A percentile compares a stretch with the other conserved stretches of the same genome.
phyloP scores from a whole-genome alignment of 345 rosid species.

The Carallia brachiata region DNA sequence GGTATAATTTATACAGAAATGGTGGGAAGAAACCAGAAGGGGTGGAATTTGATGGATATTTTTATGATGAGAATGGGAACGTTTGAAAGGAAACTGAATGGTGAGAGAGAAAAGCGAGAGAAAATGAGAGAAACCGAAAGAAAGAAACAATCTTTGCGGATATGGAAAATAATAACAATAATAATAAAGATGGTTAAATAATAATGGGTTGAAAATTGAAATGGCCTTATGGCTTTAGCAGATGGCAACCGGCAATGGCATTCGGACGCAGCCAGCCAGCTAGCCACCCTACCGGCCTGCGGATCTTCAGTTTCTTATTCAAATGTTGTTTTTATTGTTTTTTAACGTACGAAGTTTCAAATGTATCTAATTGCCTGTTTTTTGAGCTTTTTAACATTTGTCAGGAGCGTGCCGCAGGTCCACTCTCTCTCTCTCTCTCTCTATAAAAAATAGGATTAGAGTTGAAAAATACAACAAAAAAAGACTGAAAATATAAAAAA shows the following conservation, averaged over 20 bases:
- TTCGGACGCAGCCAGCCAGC: slow-evolving; percentile 4
- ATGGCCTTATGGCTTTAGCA: no score
- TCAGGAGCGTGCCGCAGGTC: no score
- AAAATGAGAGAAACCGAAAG: neutral
- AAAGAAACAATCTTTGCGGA: neutral
- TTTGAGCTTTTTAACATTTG: no score
- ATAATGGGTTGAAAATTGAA: no score
- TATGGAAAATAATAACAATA: no score
- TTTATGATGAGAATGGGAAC: neutral
- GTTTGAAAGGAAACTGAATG: slow-evolving; percentile 4
- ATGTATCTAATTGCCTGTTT: neutral
- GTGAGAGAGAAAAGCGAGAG: slow-evolving; percentile 1
- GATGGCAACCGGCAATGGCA: neutral
- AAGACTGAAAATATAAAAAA: no score
- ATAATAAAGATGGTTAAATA: no score
- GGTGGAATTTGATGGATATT: neutral
- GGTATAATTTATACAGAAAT: slow-evolving; percentile 1
- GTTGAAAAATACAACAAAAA: no score
- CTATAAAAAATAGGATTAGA: no score
- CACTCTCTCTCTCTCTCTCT: neutral
- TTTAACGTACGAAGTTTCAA: neutral
- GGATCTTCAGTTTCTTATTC: no score
- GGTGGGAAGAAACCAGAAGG: neutral
- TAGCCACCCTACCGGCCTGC: slow-evolving; percentile 9
- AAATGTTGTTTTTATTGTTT: neutral